phyloP scores from a whole-genome alignment of 345 rosid species.

The Populus alba region DNA sequence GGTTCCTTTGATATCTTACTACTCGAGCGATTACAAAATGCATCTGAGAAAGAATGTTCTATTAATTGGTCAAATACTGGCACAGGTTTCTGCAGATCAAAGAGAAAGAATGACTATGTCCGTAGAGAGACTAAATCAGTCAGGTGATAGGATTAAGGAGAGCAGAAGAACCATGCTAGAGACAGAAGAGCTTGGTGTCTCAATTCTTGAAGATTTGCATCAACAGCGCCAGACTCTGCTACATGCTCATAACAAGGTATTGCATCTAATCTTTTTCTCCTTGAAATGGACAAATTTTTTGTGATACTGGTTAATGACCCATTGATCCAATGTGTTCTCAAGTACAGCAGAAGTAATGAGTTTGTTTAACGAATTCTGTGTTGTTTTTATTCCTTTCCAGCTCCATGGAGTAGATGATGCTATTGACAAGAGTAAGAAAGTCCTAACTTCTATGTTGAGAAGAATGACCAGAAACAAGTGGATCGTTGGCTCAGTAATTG shows the following conservation, averaged over 20 bases:
- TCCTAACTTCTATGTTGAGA: constrained; percentile 28
- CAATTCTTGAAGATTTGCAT: constrained; percentile 90
- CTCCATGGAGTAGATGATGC: constrained; percentile 39
- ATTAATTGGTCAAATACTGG: constrained; percentile 9
- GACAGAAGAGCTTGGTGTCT: constrained; percentile 96
- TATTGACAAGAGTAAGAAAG: constrained; percentile 38
- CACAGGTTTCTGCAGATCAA: constrained; percentile 68
- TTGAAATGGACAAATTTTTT: neutral
- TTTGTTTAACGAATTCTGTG: neutral
- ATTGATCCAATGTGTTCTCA: neutral
- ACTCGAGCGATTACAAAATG: neutral
- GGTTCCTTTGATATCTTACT: neutral
- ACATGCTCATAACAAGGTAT: constrained; percentile 70
- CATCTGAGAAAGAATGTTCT: neutral
- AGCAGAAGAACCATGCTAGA: constrained; percentile 87
- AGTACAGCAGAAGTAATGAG: neutral
- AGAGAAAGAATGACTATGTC: constrained; percentile 73
- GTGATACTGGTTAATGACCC: neutral
- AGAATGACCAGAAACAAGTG: constrained; percentile 34
- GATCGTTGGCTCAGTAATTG: constrained; percentile 29
- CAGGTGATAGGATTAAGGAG: constrained; percentile 75
- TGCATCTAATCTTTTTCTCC: neutral
- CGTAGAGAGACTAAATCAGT: constrained; percentile 62
- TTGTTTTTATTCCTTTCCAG: constrained; percentile 6
- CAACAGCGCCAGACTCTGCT: constrained; percentile 85